These are phyloP conservation scores for Orbilia oligospora DNA, from an alignment of 2,329 filamentous ascomycete species.

Conservation along the genomic window DNA sequence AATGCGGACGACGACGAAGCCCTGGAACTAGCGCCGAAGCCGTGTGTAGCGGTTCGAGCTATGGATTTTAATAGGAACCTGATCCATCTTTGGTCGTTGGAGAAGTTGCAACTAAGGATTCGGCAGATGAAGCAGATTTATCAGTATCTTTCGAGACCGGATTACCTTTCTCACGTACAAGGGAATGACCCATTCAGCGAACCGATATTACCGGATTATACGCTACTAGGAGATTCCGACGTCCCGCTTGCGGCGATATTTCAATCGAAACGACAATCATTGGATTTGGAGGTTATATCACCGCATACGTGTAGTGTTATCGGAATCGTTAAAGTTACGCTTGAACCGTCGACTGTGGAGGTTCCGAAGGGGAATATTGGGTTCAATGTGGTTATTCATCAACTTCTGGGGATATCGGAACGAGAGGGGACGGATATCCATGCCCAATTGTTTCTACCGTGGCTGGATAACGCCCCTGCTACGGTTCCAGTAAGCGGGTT, in stretches of 20 bases:
- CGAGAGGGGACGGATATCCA: constrained; percentile 96
- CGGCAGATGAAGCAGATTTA: constrained; percentile 96
- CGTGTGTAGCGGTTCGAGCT: constrained; percentile 89
- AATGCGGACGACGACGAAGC: constrained; percentile 85
- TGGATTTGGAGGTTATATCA: constrained; percentile 88
- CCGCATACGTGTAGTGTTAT: constrained; percentile 92
- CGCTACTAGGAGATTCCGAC: constrained; percentile 90
- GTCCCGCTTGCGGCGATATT: constrained; percentile 94
- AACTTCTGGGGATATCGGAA: constrained; percentile 93
- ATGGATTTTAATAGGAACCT: constrained; percentile 90
- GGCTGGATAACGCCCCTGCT: constrained; percentile 90
- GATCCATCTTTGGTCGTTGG: constrained; percentile 92
- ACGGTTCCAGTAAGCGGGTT: constrained; percentile 95
- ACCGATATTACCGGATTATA: constrained; percentile 90
- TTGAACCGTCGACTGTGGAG: constrained; percentile 93
- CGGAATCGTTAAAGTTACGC: constrained; percentile 88
- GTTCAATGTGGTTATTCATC: constrained; percentile 99
- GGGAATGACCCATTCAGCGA: constrained; percentile 95
- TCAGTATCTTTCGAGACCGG: constrained; percentile 94
- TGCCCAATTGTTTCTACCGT: constrained; percentile 95
- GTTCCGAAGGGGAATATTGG: constrained; percentile 93
- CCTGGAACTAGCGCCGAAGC: constrained; percentile 85
- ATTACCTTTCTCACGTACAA: constrained; percentile 92
- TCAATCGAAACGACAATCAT: constrained; percentile 93
- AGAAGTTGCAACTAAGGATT: constrained; percentile 89